Evolutionary conservation across 2,329 filamentous ascomycete genomes (phyloP), one percentile per base, ranked within the genome.

Genomic region (Penicillium sp.): DNA sequence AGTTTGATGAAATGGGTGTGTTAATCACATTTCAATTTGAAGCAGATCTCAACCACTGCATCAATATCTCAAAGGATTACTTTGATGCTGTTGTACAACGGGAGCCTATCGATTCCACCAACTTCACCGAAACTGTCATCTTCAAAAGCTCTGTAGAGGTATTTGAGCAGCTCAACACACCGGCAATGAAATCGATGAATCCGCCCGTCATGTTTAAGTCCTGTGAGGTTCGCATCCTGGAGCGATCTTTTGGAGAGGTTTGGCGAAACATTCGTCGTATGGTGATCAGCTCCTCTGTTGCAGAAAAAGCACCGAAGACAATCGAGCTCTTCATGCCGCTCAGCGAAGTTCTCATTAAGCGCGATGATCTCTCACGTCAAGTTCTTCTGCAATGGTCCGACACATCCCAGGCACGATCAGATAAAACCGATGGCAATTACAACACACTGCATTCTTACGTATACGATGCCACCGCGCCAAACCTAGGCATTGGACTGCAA

Each of bases 351-450:
- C 67, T 69, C 49, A 50, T 71, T 10, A 58, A 53, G 16, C 62
- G 65, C 18, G 60, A 62, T 36, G 50, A 61, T 13, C 43, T 56
- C 11, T 61, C 66, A 2, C 59, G 61, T 8, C 60, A 65, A 31
- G 44, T 68, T 2, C 57, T 66, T 10, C 48, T 69, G 3, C 66
- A 65, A 57, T 71, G 69, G 68, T 71, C 69, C 3, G 66, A 70
- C 46, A 67, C 66, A 16, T 60, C 59, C 16, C 68, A 71, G 43
- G 63, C 65, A 40, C 50, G 58, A 38, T 61, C 62, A 0, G 54
- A 58, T 16, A 65, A 64, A 42, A 68, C 67, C 1, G 68, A 71
- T 27, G 67, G 67, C 13, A 70, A 58, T 29, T 69, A 70, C 43
- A 63, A 70, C 34, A 54, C 58, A 4, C 45, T 70, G 10, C 62